Base-by-base conservation (phyloP, 108 stramenopile genomes). In the Skeletonema grethae region DNA sequence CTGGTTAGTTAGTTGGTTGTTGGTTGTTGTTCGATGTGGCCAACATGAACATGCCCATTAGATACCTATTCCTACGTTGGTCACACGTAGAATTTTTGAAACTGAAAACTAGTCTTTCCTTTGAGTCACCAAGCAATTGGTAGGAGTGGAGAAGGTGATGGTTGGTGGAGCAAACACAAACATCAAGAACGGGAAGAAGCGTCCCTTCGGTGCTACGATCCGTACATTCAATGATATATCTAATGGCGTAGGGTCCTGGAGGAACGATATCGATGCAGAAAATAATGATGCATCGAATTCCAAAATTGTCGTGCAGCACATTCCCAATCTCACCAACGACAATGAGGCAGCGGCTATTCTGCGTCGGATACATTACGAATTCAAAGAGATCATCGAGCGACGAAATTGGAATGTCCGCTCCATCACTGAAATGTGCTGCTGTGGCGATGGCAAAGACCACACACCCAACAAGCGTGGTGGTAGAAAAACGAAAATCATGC, bases 351-450 rank as follows among this genome's bases (percentile, higher is more conserved):
- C 61, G 11, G 65, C 67, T 41, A 79, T 90, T 11, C 75, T 95
- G 13, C 58, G 67, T 46, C 73, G 88, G 32, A 77, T 95, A 56
- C 75, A 84, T 24, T 63, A 61, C 15, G 94, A 95, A 78, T 95
- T 92, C 69, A 12, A 61, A 11, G 85, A 85, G 20, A 87, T 95
- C 31, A 81, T 86, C 28, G 61, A 76, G 72, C 61, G 79, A 4
- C 79, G 94, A 9, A 82, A 82, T 1, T 95, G 83, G 74, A 74
- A 76, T 36, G 79, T 95, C 24, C 22, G 35, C n/a, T 87, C 87
- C 31, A 73, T 95, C 1, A 78, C 89, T 1, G 94, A 95, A 73
- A 67, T 95, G 68, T 95, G 94, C 71, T 95, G 94, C 62, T 95
- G 94, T 66, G 84, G 85, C 25, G 91, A 91, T 67, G 90, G 90